Percentiles rank a stretch among this genome's conserved stretches.
phyloP scores from a whole-genome alignment of 2,329 filamentous ascomycete genomes.

The Aspergillus brasiliensis region DNA sequence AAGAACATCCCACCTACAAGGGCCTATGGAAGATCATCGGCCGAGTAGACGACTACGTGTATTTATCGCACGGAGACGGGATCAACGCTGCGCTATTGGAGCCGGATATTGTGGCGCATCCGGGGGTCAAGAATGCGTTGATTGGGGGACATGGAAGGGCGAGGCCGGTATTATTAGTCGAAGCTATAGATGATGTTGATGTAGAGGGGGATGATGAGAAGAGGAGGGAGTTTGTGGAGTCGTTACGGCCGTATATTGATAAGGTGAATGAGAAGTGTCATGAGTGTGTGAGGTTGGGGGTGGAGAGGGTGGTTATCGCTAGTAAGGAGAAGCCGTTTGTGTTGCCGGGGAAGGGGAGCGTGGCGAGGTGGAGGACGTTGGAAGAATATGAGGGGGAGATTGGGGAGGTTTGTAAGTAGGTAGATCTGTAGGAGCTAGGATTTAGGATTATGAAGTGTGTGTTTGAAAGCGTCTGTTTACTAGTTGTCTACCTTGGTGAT shows the following conservation, averaged over 20 bases:
- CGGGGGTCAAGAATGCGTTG: conserved; percentile 20
- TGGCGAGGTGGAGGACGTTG: conserved; percentile 19
- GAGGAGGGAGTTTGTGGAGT: neutral
- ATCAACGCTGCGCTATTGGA: conserved; percentile 26
- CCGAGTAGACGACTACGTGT: conserved; percentile 23
- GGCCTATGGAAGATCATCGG: conserved; percentile 30
- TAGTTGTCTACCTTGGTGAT: too few relatives aligned
- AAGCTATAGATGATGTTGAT: conserved; percentile 5
- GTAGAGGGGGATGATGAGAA: neutral
- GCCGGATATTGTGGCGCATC: conserved; percentile 25
- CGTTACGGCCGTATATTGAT: conserved; percentile 21
- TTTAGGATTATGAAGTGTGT: too few relatives aligned
- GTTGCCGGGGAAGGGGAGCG: conserved; percentile 22
- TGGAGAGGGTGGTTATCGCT: conserved; percentile 19
- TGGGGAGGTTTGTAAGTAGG: neutral
- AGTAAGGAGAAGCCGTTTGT: conserved; percentile 23
- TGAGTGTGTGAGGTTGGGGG: conserved; percentile 20
- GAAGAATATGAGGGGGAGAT: conserved; percentile 20
- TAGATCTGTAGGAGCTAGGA: too few relatives aligned
- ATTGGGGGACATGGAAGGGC: conserved; percentile 25
- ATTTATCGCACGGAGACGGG: conserved; percentile 22
- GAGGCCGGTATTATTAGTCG: conserved; percentile 25
- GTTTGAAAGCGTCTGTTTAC: too few relatives aligned
- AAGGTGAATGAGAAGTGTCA: conserved; percentile 22
- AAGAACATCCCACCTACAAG: conserved; percentile 24